Conservation (phyloP, 306 rosid species). For the Neltuma alba region DNA sequence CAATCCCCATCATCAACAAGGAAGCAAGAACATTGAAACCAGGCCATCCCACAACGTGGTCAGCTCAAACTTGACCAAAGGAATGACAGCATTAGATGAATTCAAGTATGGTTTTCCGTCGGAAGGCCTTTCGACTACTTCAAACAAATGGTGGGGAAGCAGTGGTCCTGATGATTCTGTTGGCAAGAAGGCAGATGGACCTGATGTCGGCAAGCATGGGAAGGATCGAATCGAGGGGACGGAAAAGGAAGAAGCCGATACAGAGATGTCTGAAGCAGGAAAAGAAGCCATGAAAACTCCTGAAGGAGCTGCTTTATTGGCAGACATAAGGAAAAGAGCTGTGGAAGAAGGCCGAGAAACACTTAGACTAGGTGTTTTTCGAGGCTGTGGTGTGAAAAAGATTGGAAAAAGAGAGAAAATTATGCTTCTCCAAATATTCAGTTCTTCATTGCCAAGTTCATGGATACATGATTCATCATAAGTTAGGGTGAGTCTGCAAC, state of each 20-base stretch:
- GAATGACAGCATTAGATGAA: slow-evolving; percentile 57
- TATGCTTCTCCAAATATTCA: slow-evolving; percentile 66
- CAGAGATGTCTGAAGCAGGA: slow-evolving; percentile 39
- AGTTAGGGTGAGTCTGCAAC: slow-evolving; percentile 8
- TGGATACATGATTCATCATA: slow-evolving; percentile 52
- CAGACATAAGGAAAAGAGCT: slow-evolving; percentile 55
- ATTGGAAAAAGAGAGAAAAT: slow-evolving; percentile 58
- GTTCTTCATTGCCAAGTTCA: slow-evolving; percentile 60
- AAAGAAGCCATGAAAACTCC: slow-evolving; percentile 35
- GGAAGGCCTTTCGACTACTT: slow-evolving; percentile 60
- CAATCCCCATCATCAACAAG: slow-evolving; percentile 55
- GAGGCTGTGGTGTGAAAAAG: slow-evolving; percentile 53
- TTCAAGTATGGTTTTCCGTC: slow-evolving; percentile 83
- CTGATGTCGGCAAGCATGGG: slow-evolving; percentile 14
- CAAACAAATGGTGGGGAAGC: slow-evolving; percentile 93
- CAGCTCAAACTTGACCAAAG: slow-evolving; percentile 50
- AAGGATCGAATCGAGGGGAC: slow-evolving; percentile 38
- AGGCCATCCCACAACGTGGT: slow-evolving; percentile 44
- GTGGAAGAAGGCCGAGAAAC: slow-evolving; percentile 67
- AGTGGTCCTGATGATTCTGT: slow-evolving; percentile 34
- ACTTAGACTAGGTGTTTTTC: slow-evolving; percentile 55
- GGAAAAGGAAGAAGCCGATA: slow-evolving; percentile 25
- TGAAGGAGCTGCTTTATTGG: slow-evolving; percentile 58
- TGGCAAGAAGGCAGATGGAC: slow-evolving; percentile 22
- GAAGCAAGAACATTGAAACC: slow-evolving; percentile 54